Conservation (phyloP, 176 grass and related monocot genomes). For the Canna indica region DNA sequence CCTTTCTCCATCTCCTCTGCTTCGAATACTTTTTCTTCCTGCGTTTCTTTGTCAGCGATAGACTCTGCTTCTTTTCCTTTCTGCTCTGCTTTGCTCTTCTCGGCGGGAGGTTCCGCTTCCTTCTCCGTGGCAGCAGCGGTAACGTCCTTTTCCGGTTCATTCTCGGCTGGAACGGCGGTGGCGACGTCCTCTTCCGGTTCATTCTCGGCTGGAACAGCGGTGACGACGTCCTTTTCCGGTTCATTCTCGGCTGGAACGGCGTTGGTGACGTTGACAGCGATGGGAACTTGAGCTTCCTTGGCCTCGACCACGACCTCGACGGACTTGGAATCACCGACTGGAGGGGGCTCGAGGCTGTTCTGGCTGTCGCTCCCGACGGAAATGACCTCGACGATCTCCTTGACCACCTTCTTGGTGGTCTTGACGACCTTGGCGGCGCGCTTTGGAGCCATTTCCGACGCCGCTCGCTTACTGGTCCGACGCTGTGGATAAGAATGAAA, state of each 20-base stretch:
- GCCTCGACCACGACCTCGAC: constrained; percentile 27
- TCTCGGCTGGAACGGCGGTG: too few species aligned
- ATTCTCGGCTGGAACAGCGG: too few species aligned
- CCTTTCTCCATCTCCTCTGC: background rate
- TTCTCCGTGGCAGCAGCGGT: background rate
- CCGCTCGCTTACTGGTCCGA: too few species aligned
- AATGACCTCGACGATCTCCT: constrained; percentile 37
- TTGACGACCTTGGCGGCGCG: constrained; percentile 26
- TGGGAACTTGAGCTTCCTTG: background rate
- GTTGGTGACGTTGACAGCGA: background rate
- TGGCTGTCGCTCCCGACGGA: constrained; percentile 4
- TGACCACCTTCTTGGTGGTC: constrained; percentile 38
- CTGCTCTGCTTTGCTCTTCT: background rate
- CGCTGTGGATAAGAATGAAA: background rate
- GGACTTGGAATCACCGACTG: constrained; percentile 18
- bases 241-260: background rate
- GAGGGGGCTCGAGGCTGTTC: background rate
- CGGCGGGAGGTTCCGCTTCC: background rate
- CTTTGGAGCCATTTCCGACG: constrained; percentile 39
- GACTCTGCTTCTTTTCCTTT: background rate
- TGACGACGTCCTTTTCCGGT: background rate
- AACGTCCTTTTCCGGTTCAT: background rate
- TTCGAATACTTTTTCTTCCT: background rate
- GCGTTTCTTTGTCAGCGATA: background rate
- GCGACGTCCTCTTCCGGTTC: background rate